Conservation (phyloP, 345 rosid species). For the Citrus hindsii region DNA sequence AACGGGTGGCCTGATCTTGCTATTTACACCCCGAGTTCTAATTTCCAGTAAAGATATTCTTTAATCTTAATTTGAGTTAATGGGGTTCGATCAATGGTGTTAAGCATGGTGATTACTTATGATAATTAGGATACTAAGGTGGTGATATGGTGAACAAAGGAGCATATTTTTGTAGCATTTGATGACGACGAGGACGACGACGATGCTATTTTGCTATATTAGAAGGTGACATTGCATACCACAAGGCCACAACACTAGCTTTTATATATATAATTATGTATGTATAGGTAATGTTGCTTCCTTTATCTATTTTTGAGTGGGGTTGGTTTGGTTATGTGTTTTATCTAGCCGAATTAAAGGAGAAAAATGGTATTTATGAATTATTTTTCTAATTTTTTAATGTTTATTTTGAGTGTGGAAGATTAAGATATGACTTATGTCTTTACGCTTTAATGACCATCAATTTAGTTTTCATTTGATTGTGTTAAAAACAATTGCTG, state of each 20-base stretch:
- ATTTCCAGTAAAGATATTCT: slow-evolving; percentile 25
- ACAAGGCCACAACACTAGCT: background rate
- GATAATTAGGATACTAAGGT: slow-evolving; percentile 3
- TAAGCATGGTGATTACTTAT: slow-evolving; percentile 11
- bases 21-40: slow-evolving; percentile 61
- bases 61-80: background rate
- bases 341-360: background rate
- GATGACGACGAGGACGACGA: background rate
- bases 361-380: background rate
- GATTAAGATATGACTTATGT: background rate
- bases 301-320: background rate
- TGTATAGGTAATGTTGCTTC: background rate
- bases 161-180: slow-evolving; percentile 5
- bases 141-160: background rate
- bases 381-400: background rate
- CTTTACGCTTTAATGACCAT: background rate
- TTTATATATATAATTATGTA: background rate
- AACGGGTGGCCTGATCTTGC: slow-evolving; percentile 73
- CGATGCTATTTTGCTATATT: slow-evolving; percentile 4
- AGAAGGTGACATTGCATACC: slow-evolving; percentile 6
- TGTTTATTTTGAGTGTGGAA: background rate
- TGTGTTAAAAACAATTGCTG: background rate
- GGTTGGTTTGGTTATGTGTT: slow-evolving; percentile 10
- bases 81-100: background rate
- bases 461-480: background rate